phyloP scores from a whole-genome alignment of 176 grass and related monocot species.

The Aechmea fasciata region DNA sequence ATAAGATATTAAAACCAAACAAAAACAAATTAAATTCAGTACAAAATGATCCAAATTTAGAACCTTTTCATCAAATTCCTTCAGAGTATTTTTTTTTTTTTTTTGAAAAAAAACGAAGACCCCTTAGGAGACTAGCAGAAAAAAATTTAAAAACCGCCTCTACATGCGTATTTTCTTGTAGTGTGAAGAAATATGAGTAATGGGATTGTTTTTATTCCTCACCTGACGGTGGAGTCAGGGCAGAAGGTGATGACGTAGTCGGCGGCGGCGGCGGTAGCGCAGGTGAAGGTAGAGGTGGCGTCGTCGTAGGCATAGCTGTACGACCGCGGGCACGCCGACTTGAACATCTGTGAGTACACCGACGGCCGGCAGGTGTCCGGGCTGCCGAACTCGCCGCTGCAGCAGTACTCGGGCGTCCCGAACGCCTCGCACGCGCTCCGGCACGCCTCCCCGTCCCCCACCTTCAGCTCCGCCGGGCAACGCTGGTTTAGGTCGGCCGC shows the following conservation, averaged over 20 bases:
- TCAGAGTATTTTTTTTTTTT: no score
- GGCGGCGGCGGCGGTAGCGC: slow-evolving; percentile 46
- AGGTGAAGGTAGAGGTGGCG: slow-evolving; percentile 91
- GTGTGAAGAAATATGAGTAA: no score
- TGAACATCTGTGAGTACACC: slow-evolving; percentile 84
- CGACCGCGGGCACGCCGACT: slow-evolving; percentile 76
- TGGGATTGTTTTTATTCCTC: background rate
- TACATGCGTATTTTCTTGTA: no score
- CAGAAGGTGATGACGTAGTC: slow-evolving; percentile 94
- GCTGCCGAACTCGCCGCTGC: slow-evolving; percentile 63
- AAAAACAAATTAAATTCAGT: no score
- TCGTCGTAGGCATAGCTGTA: slow-evolving; percentile 99
- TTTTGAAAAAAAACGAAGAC: no score
- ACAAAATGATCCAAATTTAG: no score
- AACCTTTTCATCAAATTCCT: no score
- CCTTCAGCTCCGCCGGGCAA: slow-evolving; percentile 61
- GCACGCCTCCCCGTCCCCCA: slow-evolving; percentile 39
- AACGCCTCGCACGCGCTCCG: slow-evolving; percentile 86
- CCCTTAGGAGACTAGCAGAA: no score
- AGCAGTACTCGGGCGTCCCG: slow-evolving; percentile 73
- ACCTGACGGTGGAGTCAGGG: slow-evolving; percentile 29
- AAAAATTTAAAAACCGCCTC: no score
- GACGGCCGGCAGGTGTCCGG: slow-evolving; percentile 77
- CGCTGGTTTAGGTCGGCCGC: slow-evolving; percentile 51
- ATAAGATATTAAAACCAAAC: no score